A percentile compares a stretch with the other conserved stretches of the same genome.
Conservation (phyloP, 176 grass and related monocot genomes). For the Pontederia paniculata region DNA sequence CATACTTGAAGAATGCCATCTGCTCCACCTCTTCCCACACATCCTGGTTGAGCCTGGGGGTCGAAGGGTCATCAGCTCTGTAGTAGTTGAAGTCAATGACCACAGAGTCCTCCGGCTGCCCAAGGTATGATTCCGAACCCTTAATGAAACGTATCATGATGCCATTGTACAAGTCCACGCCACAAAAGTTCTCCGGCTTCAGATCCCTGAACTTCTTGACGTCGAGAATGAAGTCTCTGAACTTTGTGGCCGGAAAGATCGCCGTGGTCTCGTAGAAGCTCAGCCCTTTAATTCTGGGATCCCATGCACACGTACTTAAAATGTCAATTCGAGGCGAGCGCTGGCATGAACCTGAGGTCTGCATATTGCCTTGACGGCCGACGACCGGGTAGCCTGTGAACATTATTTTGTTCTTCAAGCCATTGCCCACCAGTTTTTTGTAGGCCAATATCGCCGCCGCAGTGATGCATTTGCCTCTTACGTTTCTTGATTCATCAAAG, state of each 20-base stretch:
- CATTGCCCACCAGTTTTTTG: slow-evolving; percentile 45
- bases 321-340: slow-evolving; percentile 16
- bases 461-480: slow-evolving; percentile 34
- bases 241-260: slow-evolving; percentile 42
- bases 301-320: slow-evolving; percentile 48
- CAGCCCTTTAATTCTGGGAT: slow-evolving; percentile 63
- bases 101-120: slow-evolving; percentile 64
- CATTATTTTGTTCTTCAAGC: slow-evolving; percentile 32
- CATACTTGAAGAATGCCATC: slow-evolving; percentile 72
- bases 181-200: slow-evolving; percentile 35
- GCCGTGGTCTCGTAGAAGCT: slow-evolving; percentile 88
- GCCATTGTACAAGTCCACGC: slow-evolving; percentile 70
- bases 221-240: slow-evolving; percentile 50
- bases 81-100: slow-evolving; percentile 94
- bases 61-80: slow-evolving; percentile 31
- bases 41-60: slow-evolving; percentile 49
- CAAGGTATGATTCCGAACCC: slow-evolving; percentile 40
- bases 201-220: slow-evolving; percentile 58
- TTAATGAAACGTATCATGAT: slow-evolving; percentile 51
- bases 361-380: slow-evolving; percentile 57
- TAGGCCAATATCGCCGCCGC: slow-evolving; percentile 31
- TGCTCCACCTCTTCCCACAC: slow-evolving; percentile 92
- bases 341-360: slow-evolving; percentile 67
- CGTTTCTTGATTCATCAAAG: slow-evolving; percentile 35
- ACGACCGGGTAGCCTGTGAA: slow-evolving; percentile 72